Conservation (phyloP, 1,284 basidiomycete species). For the Ustilago cynodontis region DNA sequence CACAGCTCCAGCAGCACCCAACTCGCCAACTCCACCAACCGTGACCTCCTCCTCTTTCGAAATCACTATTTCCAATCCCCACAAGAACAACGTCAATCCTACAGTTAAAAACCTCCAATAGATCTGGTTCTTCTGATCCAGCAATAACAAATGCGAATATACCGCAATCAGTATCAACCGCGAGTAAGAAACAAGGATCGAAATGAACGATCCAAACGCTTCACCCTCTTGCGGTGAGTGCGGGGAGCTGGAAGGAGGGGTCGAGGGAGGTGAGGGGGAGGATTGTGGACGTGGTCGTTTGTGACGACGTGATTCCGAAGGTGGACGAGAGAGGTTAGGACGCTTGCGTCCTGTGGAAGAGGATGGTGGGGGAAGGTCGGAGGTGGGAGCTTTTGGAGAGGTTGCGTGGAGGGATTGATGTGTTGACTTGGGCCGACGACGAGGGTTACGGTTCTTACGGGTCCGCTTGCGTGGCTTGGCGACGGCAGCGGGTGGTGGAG, state of each 20-base stretch:
- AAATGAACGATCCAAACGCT: slow-evolving; percentile 44
- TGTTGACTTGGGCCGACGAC: background rate
- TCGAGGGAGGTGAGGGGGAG: background rate
- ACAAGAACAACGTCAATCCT: slow-evolving; percentile 60
- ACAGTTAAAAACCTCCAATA: slow-evolving; percentile 69
- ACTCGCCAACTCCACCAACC: slow-evolving; percentile 33
- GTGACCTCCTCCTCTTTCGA: slow-evolving; percentile 51
- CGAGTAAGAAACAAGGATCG: slow-evolving; percentile 61
- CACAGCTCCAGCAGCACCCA: slow-evolving; percentile 24
- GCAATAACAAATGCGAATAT: slow-evolving; percentile 65
- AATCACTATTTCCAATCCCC: slow-evolving; percentile 65
- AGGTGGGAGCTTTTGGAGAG: background rate
- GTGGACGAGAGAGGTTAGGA: slow-evolving; percentile 35
- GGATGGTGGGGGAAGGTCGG: background rate
- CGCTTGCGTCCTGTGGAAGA: slow-evolving; percentile 15
- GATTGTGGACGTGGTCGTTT: slow-evolving; percentile 32
- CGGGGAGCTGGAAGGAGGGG: background rate
- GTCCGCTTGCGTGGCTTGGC: background rate
- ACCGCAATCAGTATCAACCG: slow-evolving; percentile 67
- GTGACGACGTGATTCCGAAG: slow-evolving; percentile 33
- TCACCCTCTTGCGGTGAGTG: slow-evolving; percentile 3
- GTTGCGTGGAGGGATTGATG: background rate
- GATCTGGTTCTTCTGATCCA: slow-evolving; percentile 67
- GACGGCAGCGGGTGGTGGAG: background rate
- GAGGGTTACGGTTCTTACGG: background rate